These are phyloP conservation scores for Trichoderma sp. DNA, from an alignment of 2,329 filamentous ascomycete genomes.

Conservation along the genomic window DNA sequence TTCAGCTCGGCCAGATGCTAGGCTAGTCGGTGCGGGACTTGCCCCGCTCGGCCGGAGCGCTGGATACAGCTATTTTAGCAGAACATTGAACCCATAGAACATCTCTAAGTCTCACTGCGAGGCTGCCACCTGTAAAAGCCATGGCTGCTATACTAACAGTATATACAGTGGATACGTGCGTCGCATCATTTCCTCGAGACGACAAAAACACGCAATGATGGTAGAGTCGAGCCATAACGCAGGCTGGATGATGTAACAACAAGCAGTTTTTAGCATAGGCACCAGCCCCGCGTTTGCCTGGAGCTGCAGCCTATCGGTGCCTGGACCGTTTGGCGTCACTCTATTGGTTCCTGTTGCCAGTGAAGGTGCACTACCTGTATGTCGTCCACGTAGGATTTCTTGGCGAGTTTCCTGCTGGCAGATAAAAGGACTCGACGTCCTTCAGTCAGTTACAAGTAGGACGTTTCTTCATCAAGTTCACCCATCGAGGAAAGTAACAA, in stretches of 20 bases:
- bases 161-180: not conserved
- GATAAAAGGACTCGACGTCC: constrained; percentile 3
- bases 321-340: not conserved
- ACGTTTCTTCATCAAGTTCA: not conserved
- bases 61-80: not conserved
- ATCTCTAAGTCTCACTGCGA: not conserved
- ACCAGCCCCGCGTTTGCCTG: constrained; percentile 19
- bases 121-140: not conserved
- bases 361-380: not conserved
- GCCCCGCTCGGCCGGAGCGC: constrained; percentile 21
- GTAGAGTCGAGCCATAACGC: too few species aligned
- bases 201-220: not conserved
- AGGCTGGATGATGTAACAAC: not conserved
- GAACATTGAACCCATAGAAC: not conserved
- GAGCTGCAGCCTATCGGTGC: constrained; percentile 5
- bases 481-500: not conserved
- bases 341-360: too few species aligned
- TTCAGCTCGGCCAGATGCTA: not conserved
- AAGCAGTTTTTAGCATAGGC: not conserved
- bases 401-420: not conserved
- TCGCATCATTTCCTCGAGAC: not conserved
- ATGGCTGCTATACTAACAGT: not conserved
- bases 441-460: not conserved
- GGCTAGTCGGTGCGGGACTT: not conserved
- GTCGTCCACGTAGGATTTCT: not conserved